Base-by-base conservation (phyloP, 805 yeast species). In the Ogataea ganodermae region DNA sequence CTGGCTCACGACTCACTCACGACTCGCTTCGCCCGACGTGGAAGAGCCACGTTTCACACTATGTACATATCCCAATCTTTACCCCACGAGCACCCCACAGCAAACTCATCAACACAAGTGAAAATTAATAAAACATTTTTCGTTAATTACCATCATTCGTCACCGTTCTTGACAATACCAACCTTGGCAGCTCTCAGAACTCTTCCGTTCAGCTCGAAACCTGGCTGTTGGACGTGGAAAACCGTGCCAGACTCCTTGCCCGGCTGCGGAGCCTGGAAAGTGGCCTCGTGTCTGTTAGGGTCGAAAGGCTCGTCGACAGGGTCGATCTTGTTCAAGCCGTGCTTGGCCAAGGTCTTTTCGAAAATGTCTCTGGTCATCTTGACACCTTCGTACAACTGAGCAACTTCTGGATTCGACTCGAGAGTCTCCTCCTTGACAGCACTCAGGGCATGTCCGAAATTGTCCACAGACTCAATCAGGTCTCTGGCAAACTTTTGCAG, bases 151-250 rank as follows among this genome's bases (percentile, higher is more conserved):
- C 21, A 20, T 47, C 50, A 42, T 59, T 66, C 66, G 33, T 72
- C 74, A 12, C 61, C 59, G 45, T 69, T 80, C 72, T 86, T 88
- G 56, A 90, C 97, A 62, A 90, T 80, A 59, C 97, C 97, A 56
- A 90, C 97, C 76, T 90, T 90, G 49, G 97, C 96, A 26, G 97
- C 96, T 72, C 97, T 81, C 65, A 90, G 77, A 27, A 90, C 96
- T 66, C 97, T 80, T 59, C 85, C 81, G 72, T 89, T 89, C 62
- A 89, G 76, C 50, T 84, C 82, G 73, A 84, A 90, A 35, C 97
- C 97, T 20, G 84, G 78, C 71, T 87, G 96, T 72, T 90, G 96
- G 50, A 91, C 97, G 62, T 81, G 88, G 81, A 91, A 86, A 49
- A 90, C 89, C 22, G 96, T 85, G 50, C 96, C 96, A 14, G 96